phyloP scores from a whole-genome alignment of 768 basidiomycete species.

The Hygrocybe coccinea region DNA sequence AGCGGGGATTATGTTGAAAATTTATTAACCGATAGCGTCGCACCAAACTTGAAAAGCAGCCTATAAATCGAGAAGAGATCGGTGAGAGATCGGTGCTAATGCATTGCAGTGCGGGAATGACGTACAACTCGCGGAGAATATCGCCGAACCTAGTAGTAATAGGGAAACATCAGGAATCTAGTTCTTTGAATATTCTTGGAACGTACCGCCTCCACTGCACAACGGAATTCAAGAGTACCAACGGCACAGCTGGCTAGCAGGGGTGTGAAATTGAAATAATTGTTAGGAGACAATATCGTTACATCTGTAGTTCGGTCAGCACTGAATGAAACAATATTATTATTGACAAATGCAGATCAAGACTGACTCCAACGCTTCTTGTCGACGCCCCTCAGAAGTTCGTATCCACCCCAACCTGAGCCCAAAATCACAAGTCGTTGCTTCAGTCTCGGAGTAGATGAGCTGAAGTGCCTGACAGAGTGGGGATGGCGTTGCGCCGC shows the following conservation, averaged over 20 bases:
- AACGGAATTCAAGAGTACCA: conserved; percentile 79
- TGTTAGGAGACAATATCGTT: conserved; percentile 59
- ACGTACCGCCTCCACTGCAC: conserved; percentile 74
- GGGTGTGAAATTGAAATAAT: conserved; percentile 66
- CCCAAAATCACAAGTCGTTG: conserved; percentile 62
- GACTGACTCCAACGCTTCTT: conserved; percentile 65
- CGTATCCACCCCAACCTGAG: conserved; percentile 78
- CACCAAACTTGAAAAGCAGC: conserved; percentile 71
- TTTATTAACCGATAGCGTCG: conserved; percentile 54
- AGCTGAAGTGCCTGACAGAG: conserved; percentile 28
- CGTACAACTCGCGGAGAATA: conserved; percentile 53
- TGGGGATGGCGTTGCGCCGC: background rate
- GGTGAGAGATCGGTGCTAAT: background rate
- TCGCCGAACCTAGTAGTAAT: conserved; percentile 49
- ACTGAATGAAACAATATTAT: too few species aligned
- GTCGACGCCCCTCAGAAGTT: conserved; percentile 59
- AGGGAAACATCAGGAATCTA: background rate
- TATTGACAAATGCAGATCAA: conserved; percentile 2
- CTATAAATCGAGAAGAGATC: conserved; percentile 38
- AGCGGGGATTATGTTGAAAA: background rate
- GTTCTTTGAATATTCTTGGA: background rate
- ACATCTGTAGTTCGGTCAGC: too few species aligned
- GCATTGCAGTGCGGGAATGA: background rate
- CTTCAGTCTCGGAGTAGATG: conserved; percentile 33
- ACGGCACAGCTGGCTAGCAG: conserved; percentile 68